Percentiles rank a stretch among this genome's conserved stretches.
Evolutionary conservation across 345 rosid species (phyloP).

Genomic region (Populus tremula): DNA sequence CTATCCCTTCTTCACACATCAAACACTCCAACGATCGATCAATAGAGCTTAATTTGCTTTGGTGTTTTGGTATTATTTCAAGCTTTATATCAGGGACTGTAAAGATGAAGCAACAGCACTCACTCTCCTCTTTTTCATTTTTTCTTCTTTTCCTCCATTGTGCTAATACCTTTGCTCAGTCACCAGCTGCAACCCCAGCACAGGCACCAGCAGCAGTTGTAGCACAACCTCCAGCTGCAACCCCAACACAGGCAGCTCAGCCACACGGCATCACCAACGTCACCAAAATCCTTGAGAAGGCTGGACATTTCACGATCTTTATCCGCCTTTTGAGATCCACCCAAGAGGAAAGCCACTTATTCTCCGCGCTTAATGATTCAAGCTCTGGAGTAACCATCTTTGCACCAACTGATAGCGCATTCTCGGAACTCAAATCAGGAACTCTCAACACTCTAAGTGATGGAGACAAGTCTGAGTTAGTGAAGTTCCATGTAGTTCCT

Average conservation of each 20-base stretch:
- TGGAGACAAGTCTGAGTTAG: background rate
- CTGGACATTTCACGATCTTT: background rate
- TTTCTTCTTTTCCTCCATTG: background rate
- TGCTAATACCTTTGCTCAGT: background rate
- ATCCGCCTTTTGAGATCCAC: background rate
- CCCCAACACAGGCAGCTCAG: background rate
- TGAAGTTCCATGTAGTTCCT: background rate
- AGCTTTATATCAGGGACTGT: background rate
- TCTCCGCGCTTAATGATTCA: background rate
- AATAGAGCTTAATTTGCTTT: background rate
- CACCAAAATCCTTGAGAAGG: background rate
- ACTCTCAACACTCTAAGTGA: background rate
- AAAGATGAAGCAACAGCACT: background rate
- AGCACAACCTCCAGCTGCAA: background rate
- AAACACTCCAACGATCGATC: background rate
- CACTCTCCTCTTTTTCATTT: background rate
- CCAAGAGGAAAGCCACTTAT: background rate
- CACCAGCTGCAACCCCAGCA: background rate
- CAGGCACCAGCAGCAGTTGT: background rate
- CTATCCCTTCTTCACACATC: background rate
- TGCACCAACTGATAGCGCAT: background rate
- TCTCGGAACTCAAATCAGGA: background rate
- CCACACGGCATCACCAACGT: background rate
- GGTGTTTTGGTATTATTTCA: background rate
- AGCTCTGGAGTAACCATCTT: background rate